phyloP scores from a whole-genome alignment of 495 filamentous ascomycete species.

The Aspergillus wentii region DNA sequence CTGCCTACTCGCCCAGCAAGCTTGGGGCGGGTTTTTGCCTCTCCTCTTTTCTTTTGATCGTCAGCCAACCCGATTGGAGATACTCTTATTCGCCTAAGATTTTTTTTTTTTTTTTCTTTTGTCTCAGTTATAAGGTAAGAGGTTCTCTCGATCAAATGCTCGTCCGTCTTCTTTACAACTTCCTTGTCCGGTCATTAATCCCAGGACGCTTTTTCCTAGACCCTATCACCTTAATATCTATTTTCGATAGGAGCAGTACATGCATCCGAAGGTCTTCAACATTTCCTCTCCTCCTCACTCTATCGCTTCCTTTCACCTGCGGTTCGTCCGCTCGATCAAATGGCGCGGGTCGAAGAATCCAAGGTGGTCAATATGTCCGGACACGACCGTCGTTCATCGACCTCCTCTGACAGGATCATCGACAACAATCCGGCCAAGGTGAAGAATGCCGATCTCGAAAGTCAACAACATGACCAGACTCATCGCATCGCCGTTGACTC shows the following conservation, averaged over 20 bases:
- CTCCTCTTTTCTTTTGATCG: too few relatives aligned
- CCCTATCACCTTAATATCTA: neutral
- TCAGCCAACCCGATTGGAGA: too few relatives aligned
- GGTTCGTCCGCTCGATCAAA: conserved; percentile 38
- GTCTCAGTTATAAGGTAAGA: too few relatives aligned
- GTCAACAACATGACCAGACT: conserved; percentile 22
- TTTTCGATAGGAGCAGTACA: conserved; percentile 20
- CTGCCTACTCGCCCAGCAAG: too few relatives aligned
- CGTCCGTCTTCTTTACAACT: too few relatives aligned
- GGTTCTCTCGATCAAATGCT: too few relatives aligned
- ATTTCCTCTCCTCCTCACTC: conserved; percentile 22
- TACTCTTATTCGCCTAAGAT: neutral
- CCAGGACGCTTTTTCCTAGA: too few relatives aligned
- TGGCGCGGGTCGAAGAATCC: conserved; percentile 29
- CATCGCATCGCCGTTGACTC: conserved; percentile 20
- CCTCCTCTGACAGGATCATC: conserved; percentile 19
- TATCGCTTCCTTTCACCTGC: conserved; percentile 28
- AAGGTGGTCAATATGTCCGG: conserved; percentile 12
- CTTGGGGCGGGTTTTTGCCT: too few relatives aligned
- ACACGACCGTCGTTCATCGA: conserved; percentile 14
- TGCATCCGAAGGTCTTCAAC: conserved; percentile 30
- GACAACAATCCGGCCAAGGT: conserved; percentile 19
- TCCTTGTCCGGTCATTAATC: neutral
- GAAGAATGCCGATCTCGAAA: conserved; percentile 31
- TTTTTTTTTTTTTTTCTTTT: neutral